Evolutionary conservation across 441 rosid species (phyloP).

Genomic region (Brassica hybrid): DNA sequence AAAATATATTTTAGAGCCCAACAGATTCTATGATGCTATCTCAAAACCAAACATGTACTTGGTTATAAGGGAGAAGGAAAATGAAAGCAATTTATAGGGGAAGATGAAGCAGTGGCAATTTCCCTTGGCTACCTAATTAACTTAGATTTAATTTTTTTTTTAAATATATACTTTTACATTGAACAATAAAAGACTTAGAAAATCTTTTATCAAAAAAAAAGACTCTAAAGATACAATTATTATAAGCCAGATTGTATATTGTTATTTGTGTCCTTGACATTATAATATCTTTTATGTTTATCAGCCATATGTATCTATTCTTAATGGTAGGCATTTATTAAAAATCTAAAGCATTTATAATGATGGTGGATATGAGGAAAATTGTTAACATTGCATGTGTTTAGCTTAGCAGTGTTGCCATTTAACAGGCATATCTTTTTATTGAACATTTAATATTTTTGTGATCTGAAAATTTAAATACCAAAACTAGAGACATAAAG

Average conservation of each 20-base stretch:
- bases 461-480: neutral
- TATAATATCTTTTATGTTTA: neutral
- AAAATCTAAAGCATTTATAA: neutral
- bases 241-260: neutral
- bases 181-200: neutral
- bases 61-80: neutral
- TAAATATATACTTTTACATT: neutral
- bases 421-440: neutral
- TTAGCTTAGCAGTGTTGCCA: conserved; percentile 8
- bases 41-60: neutral
- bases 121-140: conserved; percentile 16
- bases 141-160: neutral
- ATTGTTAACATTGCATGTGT: neutral
- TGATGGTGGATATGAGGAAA: neutral
- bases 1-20: neutral
- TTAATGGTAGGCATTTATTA: neutral
- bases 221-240: no score
- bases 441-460: neutral
- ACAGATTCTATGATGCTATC: neutral
- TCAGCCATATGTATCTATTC: neutral
- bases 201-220: no score
- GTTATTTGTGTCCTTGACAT: neutral
- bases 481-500: neutral
- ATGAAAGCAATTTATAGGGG: conserved; percentile 20
- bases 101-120: conserved; percentile 2